Percentiles rank a stretch among this genome's conserved stretches.
Evolutionary conservation across 2,329 filamentous ascomycete genomes (phyloP).

Genomic region (Microcyclospora pomicola): DNA sequence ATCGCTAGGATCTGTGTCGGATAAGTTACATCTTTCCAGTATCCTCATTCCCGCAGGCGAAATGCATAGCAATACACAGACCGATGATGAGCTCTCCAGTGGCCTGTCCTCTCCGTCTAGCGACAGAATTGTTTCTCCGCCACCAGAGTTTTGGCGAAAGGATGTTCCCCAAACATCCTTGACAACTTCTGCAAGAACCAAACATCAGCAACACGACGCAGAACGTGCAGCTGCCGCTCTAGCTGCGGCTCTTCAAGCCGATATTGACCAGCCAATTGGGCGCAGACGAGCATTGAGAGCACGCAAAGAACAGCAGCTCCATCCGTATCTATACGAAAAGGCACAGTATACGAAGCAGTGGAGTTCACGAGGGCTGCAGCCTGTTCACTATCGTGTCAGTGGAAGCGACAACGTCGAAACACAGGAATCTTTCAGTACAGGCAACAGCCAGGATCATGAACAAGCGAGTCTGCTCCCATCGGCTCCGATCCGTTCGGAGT

Average conservation of each 20-base stretch:
- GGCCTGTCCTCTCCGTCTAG: slow-evolving; percentile 14
- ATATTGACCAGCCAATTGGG: slow-evolving; percentile 3
- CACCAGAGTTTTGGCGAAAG: slow-evolving; percentile 1
- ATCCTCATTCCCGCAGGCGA: background rate
- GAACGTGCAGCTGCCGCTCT: background rate
- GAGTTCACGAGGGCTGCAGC: slow-evolving; percentile 30
- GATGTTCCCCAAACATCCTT: too few species aligned
- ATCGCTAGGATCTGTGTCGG: background rate
- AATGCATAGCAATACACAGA: background rate
- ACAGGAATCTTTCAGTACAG: slow-evolving; percentile 2
- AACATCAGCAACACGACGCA: too few species aligned
- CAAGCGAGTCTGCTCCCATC: background rate
- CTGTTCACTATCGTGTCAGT: slow-evolving; percentile 22
- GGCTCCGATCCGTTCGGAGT: background rate
- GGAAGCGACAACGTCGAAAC: slow-evolving; percentile 6
- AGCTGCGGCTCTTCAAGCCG: slow-evolving; percentile 1
- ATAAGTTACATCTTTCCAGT: background rate
- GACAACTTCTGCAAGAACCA: too few species aligned
- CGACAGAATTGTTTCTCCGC: slow-evolving; percentile 14
- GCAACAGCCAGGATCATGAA: slow-evolving; percentile 3
- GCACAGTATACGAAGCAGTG: slow-evolving; percentile 30
- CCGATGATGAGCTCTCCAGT: slow-evolving; percentile 2
- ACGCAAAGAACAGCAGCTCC: slow-evolving; percentile 34
- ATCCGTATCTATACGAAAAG: slow-evolving; percentile 34
- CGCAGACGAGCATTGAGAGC: slow-evolving; percentile 26